Conservation (phyloP, 2,329 filamentous ascomycete genomes). For the Venturia pyrina region DNA sequence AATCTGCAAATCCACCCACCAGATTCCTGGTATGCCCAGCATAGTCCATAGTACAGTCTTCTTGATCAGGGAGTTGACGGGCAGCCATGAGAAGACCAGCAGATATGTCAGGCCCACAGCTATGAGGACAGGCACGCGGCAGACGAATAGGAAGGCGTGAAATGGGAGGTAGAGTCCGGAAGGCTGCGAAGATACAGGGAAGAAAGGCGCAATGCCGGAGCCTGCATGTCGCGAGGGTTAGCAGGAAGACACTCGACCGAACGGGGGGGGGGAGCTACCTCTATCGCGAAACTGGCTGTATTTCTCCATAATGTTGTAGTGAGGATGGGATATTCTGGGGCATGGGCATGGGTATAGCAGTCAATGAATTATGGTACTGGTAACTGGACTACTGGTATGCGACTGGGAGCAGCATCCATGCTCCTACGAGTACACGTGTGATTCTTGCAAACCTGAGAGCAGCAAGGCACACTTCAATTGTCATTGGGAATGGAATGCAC, state of each 20-base stretch:
- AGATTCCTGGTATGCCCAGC: conserved; percentile 81
- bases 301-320: conserved; percentile 64
- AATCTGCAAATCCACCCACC: conserved; percentile 98
- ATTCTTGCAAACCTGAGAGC: background rate
- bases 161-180: conserved; percentile 53
- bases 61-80: conserved; percentile 56
- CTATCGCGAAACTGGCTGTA: conserved; percentile 87
- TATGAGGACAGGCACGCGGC: conserved; percentile 71
- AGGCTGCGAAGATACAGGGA: conserved; percentile 62
- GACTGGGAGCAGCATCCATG: too few relatives aligned
- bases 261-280: conserved; percentile 42
- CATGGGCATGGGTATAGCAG: background rate
- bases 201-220: conserved; percentile 91
- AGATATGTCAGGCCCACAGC: conserved; percentile 63
- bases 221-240: conserved; percentile 41
- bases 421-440: background rate
- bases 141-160: conserved; percentile 63
- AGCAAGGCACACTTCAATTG: too few relatives aligned
- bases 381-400: too few relatives aligned
- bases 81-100: conserved; percentile 70
- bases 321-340: too few relatives aligned
- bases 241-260: background rate
- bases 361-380: background rate
- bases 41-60: conserved; percentile 84
- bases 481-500: background rate